These are phyloP conservation scores for Lentinus brumalis DNA, from an alignment of 768 basidiomycete species.

Conservation along the genomic window DNA sequence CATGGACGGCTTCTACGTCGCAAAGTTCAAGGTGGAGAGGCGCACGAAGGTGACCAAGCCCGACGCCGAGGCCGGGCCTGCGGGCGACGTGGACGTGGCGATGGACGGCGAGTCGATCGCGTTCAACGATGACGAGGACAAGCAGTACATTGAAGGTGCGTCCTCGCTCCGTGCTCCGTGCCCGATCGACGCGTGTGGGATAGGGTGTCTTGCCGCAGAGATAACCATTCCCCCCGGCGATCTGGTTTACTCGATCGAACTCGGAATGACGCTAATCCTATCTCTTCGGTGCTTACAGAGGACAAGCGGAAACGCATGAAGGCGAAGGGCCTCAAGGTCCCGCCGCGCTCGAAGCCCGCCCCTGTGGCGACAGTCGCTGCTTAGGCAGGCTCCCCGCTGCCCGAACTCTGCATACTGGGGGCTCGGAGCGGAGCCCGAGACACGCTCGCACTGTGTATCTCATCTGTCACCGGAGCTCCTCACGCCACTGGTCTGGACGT, in stretches of 20 bases:
- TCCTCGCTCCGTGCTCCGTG: conserved; percentile 5
- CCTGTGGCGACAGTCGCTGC: conserved; percentile 7
- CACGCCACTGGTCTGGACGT: no score
- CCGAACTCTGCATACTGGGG: no score
- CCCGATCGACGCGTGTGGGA: background rate
- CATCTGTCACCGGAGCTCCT: no score
- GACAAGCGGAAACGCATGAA: conserved; percentile 76
- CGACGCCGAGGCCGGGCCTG: conserved; percentile 24
- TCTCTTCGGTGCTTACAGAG: conserved; percentile 43
- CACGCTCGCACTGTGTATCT: no score
- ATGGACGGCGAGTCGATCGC: conserved; percentile 28
- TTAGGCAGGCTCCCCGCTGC: no score
- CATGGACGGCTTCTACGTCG: conserved; percentile 99
- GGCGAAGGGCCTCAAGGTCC: conserved; percentile 70
- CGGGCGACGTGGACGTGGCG: conserved; percentile 28
- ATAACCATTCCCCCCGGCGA: background rate
- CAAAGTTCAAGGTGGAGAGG: conserved; percentile 95
- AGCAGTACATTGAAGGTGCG: conserved; percentile 78
- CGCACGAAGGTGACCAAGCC: conserved; percentile 51
- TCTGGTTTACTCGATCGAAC: background rate
- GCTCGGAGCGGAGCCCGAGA: no score
- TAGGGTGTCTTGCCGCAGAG: background rate
- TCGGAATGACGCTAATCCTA: conserved; percentile 3
- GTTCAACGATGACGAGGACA: conserved; percentile 43
- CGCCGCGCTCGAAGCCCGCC: conserved; percentile 44